Base-by-base conservation (phyloP, 495 filamentous ascomycete species). In the Penicillium coffeae region DNA sequence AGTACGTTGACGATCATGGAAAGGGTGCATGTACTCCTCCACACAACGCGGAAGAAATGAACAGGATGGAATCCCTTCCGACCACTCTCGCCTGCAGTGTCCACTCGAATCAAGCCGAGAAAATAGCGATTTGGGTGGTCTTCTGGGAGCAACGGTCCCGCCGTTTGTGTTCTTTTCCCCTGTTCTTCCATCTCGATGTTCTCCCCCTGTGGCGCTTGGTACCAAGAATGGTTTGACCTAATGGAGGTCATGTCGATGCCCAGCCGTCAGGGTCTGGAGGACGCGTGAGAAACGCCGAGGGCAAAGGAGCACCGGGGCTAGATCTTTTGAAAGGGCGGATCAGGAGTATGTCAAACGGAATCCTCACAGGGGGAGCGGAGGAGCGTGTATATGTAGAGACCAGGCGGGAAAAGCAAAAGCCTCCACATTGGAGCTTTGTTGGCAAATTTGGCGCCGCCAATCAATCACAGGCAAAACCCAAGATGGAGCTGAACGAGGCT, bases 41-140 rank as follows among this genome's bases (percentile, higher is more conserved):
- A 83, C 60, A 76, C 79, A 27, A 88, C 83, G 41, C 63, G 68
- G 21, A 86, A 50, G 56, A 87, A 84, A 38, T 79, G 72, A 38
- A 71, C 45, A 0, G 82, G 82, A 56, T 87, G 76, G 18, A 88
- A 61, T 15, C 84, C 81, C 5, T 51, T 70, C 33, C 85, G 70
- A 5, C 84, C 84, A 59, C 77, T 82, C 60, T 88, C 84, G 27
- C 84, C 83, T 34, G 82, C 80, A 16, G 77, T 79, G 21, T 78
- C 56, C 32, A 85, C 75, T 35, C 77, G 69, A 42, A 75, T 66
- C 18, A 72, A 38, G 10, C 39, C 46, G 10, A 58, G 32, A 8
- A 48, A 44, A 56, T 50, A 53, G 50, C 38, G 51, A 46, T 16
- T 43, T 21, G 54, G 33, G 32, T 51, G 51, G n/a, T 35, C 30